Conservation (phyloP, 139 green algal genomes). For the Coelastrella sp. region DNA sequence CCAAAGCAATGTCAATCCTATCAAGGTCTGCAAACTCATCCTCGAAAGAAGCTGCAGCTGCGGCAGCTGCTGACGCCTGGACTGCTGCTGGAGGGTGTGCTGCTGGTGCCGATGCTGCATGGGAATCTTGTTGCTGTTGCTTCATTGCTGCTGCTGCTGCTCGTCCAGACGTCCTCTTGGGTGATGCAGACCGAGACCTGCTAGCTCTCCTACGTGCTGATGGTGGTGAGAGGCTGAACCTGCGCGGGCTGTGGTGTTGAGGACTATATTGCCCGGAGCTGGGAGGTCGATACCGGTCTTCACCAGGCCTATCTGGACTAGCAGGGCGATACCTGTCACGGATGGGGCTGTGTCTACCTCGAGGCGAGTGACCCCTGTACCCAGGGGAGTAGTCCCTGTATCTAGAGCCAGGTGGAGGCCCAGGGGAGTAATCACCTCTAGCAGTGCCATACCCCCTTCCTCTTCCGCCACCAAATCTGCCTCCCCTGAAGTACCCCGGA, state of each 20-base stretch:
- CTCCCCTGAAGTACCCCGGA: neutral
- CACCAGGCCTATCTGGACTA: neutral
- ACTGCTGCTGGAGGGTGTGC: neutral
- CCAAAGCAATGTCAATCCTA: conserved; percentile 13
- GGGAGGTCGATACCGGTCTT: neutral
- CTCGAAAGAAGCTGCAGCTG: conserved; percentile 12
- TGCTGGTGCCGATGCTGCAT: neutral
- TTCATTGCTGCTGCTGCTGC: neutral
- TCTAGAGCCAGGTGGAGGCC: neutral
- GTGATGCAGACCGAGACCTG: neutral
- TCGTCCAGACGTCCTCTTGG: neutral
- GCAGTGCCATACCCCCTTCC: neutral
- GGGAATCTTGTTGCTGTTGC: neutral
- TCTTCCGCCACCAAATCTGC: neutral
- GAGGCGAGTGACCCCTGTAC: neutral
- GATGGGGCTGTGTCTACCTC: neutral
- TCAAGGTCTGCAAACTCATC: conserved; percentile 40
- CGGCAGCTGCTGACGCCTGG: neutral
- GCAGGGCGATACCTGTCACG: conserved; percentile 1
- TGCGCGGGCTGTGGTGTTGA: neutral
- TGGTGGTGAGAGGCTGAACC: neutral
- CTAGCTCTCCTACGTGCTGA: neutral
- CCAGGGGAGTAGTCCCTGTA: neutral
- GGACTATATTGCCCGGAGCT: neutral
- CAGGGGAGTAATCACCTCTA: neutral